Conservation (phyloP, 768 basidiomycete species). For the Suillus decipiens region DNA sequence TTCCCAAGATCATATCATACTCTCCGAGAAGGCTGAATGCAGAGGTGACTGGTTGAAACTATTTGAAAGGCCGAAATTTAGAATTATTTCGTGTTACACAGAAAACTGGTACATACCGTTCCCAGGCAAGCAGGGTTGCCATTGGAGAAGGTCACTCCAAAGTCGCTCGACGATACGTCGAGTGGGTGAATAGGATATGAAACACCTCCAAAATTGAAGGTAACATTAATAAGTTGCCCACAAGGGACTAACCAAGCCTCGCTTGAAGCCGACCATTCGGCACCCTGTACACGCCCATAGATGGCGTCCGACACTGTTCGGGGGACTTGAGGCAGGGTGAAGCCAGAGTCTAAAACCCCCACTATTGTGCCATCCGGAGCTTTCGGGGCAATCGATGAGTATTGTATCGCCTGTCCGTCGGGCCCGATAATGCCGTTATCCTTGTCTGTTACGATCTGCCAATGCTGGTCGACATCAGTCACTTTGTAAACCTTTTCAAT, state of each 20-base stretch:
- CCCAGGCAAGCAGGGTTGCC: conserved; percentile 68
- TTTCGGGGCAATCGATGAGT: conserved; percentile 67
- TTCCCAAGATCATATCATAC: conserved; percentile 83
- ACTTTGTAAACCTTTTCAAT: conserved; percentile 65
- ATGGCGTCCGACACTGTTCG: conserved; percentile 77
- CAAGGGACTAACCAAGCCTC: conserved; percentile 77
- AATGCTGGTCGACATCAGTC: conserved; percentile 72
- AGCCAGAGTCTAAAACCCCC: conserved; percentile 77
- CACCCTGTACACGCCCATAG: conserved; percentile 76
- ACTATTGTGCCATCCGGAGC: conserved; percentile 66
- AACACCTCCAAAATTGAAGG: conserved; percentile 69
- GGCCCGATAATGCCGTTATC: conserved; percentile 72
- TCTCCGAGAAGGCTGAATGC: conserved; percentile 76
- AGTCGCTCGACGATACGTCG: conserved; percentile 63
- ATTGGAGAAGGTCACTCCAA: conserved; percentile 39
- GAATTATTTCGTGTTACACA: neutral
- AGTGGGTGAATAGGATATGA: conserved; percentile 76
- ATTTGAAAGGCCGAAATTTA: conserved; percentile 13
- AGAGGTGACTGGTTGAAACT: conserved; percentile 85
- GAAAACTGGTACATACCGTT: conserved; percentile 46
- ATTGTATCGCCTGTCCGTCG: conserved; percentile 61
- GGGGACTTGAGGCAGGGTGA: conserved; percentile 70
- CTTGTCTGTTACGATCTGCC: conserved; percentile 73
- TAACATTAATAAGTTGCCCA: conserved; percentile 67
- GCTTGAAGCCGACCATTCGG: conserved; percentile 55